Evolutionary conservation across 768 basidiomycete species (phyloP).

Genomic region (Boletus subparvulus): DNA sequence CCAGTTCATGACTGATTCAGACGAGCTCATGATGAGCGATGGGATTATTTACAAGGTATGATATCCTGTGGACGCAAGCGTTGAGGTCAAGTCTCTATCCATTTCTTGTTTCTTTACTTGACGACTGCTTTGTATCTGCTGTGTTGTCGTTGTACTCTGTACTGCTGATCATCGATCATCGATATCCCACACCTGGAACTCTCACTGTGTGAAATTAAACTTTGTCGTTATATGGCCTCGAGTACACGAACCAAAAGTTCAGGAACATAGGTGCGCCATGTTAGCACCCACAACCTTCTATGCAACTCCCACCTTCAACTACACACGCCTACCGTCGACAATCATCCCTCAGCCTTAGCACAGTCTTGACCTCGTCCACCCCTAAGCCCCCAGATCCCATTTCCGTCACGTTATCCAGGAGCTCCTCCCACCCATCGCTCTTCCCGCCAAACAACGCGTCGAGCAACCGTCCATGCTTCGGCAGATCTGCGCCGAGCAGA

Average conservation of each 20-base stretch:
- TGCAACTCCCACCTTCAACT: background rate
- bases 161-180: background rate
- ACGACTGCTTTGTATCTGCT: slow-evolving; percentile 3
- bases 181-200: background rate
- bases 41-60: slow-evolving; percentile 85
- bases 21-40: slow-evolving; percentile 84
- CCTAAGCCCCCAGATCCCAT: slow-evolving; percentile 62
- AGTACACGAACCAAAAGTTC: background rate
- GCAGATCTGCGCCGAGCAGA: slow-evolving; percentile 57
- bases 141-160: background rate
- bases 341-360: slow-evolving; percentile 50
- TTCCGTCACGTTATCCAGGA: slow-evolving; percentile 42
- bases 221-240: background rate
- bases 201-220: background rate
- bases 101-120: slow-evolving; percentile 1
- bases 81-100: background rate
- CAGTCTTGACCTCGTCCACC: slow-evolving; percentile 57
- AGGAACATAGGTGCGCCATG: background rate
- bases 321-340: slow-evolving; percentile 23
- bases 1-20: slow-evolving; percentile 66
- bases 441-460: slow-evolving; percentile 16
- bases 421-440: slow-evolving; percentile 51
- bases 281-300: background rate
- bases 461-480: slow-evolving; percentile 33
- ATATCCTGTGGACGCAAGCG: slow-evolving; percentile 10